Evolutionary conservation across 1,139 yeast species (phyloP).

Genomic region (Kodamaea derodonti): DNA sequence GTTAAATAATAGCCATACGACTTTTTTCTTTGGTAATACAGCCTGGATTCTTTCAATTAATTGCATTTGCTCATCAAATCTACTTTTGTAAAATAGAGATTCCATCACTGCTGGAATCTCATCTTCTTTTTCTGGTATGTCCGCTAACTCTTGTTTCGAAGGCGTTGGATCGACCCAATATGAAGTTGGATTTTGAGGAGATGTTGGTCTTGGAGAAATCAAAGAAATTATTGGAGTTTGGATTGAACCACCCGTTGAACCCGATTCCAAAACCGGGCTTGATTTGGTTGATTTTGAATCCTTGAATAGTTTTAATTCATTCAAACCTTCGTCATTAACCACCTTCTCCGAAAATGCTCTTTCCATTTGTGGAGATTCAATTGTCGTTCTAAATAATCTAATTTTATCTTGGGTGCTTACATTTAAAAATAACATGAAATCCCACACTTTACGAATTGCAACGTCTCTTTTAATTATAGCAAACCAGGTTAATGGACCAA

Average conservation of each 20-base stretch:
- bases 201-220: background rate
- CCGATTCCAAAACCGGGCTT: background rate
- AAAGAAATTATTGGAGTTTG: background rate
- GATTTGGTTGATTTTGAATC: background rate
- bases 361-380: slow-evolving; percentile 9
- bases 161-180: background rate
- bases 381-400: slow-evolving; percentile 1
- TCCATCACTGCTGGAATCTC: slow-evolving; percentile 14
- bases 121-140: background rate
- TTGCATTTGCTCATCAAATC: slow-evolving; percentile 24
- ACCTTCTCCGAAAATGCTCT: slow-evolving; percentile 10
- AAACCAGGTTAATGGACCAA: slow-evolving; percentile 38
- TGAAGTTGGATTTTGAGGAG: background rate
- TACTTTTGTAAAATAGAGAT: slow-evolving; percentile 26
- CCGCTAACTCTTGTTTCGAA: background rate
- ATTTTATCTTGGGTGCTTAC: slow-evolving; percentile 5
- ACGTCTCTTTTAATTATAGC: slow-evolving; percentile 27
- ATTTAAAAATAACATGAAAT: slow-evolving; percentile 15
- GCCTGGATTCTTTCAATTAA: slow-evolving; percentile 19
- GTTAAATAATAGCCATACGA: slow-evolving; percentile 28
- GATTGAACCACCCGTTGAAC: background rate
- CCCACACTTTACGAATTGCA: slow-evolving; percentile 13
- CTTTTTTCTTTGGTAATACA: slow-evolving; percentile 36
- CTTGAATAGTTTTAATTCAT: slow-evolving; percentile 8
- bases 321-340: slow-evolving; percentile 12